Base-by-base conservation (phyloP, 371 early-diverging fungal species). In the Rhizomucor miehei region DNA sequence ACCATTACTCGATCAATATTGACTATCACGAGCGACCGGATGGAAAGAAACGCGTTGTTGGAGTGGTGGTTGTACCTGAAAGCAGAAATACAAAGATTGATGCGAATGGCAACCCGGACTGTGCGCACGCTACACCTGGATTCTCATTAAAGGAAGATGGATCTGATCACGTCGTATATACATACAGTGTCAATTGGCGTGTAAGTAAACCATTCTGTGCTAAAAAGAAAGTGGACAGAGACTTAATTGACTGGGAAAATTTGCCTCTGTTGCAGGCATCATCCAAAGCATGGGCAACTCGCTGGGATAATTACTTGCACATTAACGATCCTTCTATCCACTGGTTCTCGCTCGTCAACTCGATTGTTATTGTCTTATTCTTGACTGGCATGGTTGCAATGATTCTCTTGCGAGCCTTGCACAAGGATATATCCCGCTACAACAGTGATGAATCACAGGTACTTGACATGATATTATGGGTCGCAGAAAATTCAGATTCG, bases 221-320 rank as follows among this genome's bases (percentile, higher is more conserved):
- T 29, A 29, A 29, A 29, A 29, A 29, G 29, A 45, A 40, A 21
- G 10, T 41, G 37, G 29, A 38, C 10, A 40, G 8, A 40, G 37
- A 47, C 49, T 29, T 24, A 44, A 12, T 29, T 13, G 23, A 17
- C 20, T n/a, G 34, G 41, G 12, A 36, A 17, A 48, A 38, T 14
- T n/a, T n/a, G n/a, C 37, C 14, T 3, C 6, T 51, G 23, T 48
- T 2, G 38, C 46, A 84, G 79, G 20, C 49, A 25, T 83, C 86
- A 1, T 56, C 62, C 1, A 86, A 80, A 16, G 72, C 85, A 19
- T 96, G 94, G 94, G 92, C 89, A 3, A 94, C 94, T 0, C 86
- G 96, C 35, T 95, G 96, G 96, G 95, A 95, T 74, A 79, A 77
- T 57, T 95, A 94, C 66, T 59, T 97, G 50, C 73, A 87, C 40